Percentiles rank a stretch among this genome's conserved stretches.
phyloP scores from a whole-genome alignment of 257 asterid genomes.

The Cinchona pubescens region DNA sequence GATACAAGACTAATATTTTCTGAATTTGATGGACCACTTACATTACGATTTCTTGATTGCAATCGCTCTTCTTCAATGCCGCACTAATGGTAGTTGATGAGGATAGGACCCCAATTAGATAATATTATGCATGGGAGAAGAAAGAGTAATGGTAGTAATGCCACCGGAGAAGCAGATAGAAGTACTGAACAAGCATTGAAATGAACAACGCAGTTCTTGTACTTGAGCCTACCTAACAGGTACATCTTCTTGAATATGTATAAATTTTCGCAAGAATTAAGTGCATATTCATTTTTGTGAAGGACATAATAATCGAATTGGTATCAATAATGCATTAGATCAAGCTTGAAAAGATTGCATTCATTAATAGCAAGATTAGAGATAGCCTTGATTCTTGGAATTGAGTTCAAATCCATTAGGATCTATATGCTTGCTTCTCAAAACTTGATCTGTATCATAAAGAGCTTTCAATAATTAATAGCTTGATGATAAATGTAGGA shows the following conservation, averaged over 20 bases:
- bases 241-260: neutral
- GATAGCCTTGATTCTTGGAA: neutral
- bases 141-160: neutral
- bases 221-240: constrained; percentile 3
- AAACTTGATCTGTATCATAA: neutral
- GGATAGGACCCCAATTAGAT: neutral
- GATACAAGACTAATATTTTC: neutral
- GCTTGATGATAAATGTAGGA: too few species aligned
- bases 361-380: neutral
- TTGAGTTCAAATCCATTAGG: neutral
- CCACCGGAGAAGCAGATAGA: constrained; percentile 18
- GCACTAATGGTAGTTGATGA: neutral
- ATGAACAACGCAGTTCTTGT: constrained; percentile 1
- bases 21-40: neutral
- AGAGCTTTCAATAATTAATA: neutral
- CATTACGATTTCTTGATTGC: neutral
- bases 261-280: neutral
- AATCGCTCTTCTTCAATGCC: constrained; percentile 5
- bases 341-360: neutral
- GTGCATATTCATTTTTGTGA: neutral
- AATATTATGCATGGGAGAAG: neutral
- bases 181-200: neutral
- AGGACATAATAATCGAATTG: neutral
- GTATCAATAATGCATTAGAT: neutral
- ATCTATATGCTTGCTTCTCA: neutral